Percentiles rank a stretch among this genome's conserved stretches.
phyloP scores from a whole-genome alignment of 108 stramenopile species.

The Fragilaria radians region DNA sequence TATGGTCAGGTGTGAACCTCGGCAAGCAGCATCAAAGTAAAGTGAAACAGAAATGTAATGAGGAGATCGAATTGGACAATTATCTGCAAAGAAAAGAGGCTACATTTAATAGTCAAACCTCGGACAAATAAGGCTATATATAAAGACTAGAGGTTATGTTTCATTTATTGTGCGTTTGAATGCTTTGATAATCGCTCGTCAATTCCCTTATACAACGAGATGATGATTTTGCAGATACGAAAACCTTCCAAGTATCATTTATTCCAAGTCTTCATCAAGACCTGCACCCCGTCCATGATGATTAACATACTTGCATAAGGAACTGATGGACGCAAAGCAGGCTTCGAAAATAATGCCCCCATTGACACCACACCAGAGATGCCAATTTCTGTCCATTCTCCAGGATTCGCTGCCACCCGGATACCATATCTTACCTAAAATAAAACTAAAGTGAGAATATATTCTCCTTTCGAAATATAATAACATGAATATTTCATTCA shows the following conservation, averaged over 20 bases:
- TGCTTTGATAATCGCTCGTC: too few species aligned
- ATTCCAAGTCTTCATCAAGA: conserved; percentile 52
- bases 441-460: not conserved
- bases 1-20: too few species aligned
- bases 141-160: too few species aligned
- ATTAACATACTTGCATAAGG: conserved; percentile 82
- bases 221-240: too few species aligned
- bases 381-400: conserved; percentile 57
- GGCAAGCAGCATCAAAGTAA: too few species aligned
- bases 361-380: conserved; percentile 42
- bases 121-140: too few species aligned
- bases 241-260: conserved; percentile 1
- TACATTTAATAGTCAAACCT: too few species aligned
- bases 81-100: too few species aligned
- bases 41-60: too few species aligned
- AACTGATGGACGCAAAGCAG: conserved; percentile 60
- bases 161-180: too few species aligned
- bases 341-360: conserved; percentile 49
- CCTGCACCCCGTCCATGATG: conserved; percentile 67
- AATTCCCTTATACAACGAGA: too few species aligned
- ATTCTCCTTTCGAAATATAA: not conserved
- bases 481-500: not conserved
- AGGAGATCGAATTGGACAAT: too few species aligned
- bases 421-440: conserved; percentile 47
- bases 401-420: conserved; percentile 56